Evolutionary conservation across 805 yeast species (phyloP).

Genomic region (Saturnispora bothae): DNA sequence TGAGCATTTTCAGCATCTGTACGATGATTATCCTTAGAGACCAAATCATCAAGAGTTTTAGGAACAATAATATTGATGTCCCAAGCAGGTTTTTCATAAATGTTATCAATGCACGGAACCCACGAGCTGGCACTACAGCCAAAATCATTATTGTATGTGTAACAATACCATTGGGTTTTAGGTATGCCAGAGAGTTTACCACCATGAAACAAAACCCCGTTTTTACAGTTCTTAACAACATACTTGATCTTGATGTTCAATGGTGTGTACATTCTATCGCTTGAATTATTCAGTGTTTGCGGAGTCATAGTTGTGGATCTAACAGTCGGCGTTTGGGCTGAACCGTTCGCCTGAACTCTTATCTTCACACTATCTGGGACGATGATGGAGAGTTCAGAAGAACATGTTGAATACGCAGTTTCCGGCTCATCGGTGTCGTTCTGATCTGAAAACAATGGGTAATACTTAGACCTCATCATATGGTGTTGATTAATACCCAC

Average conservation of each 20-base stretch:
- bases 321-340: conserved; percentile 25
- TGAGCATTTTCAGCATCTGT: conserved; percentile 16
- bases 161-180: conserved; percentile 63
- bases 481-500: conserved; percentile 48
- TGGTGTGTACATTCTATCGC: conserved; percentile 57
- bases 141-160: conserved; percentile 68
- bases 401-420: conserved; percentile 26
- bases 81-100: conserved; percentile 89
- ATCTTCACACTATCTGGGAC: conserved; percentile 61
- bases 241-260: conserved; percentile 62
- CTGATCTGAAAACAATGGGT: conserved; percentile 41
- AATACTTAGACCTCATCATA: conserved; percentile 41
- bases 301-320: conserved; percentile 29
- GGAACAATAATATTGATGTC: conserved; percentile 81
- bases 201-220: conserved; percentile 71
- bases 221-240: conserved; percentile 49
- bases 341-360: conserved; percentile 42
- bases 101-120: conserved; percentile 91
- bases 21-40: conserved; percentile 12
- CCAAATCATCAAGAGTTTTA: conserved; percentile 61
- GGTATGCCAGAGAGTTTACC: conserved; percentile 38
- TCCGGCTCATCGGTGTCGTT: conserved; percentile 24
- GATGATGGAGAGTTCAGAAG: conserved; percentile 54
- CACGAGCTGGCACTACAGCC: conserved; percentile 86
- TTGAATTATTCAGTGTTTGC: conserved; percentile 14